Conservation (phyloP, 768 basidiomycete genomes). For the Termitomyces sp. region DNA sequence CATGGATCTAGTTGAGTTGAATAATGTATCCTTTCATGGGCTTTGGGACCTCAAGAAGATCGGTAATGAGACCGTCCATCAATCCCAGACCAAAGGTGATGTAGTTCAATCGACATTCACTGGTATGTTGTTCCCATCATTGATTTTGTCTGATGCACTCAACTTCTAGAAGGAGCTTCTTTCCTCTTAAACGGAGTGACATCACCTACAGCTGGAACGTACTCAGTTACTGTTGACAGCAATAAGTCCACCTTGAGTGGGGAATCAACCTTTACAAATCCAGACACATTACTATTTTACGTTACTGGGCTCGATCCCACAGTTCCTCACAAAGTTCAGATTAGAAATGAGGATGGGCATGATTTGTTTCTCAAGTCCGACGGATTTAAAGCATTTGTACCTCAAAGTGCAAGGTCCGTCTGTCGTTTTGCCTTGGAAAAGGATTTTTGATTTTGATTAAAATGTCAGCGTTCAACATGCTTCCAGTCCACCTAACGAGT, state of each 20-base stretch:
- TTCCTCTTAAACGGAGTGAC: constrained; percentile 56
- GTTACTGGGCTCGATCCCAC: constrained; percentile 53
- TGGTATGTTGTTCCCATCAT: constrained; percentile 30
- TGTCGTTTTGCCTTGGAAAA: background rate
- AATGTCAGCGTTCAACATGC: background rate
- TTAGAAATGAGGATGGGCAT: constrained; percentile 52
- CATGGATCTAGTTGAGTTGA: constrained; percentile 23
- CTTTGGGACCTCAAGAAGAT: constrained; percentile 41
- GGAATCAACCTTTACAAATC: constrained; percentile 44
- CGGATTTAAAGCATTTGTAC: constrained; percentile 42
- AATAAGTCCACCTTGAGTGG: constrained; percentile 42
- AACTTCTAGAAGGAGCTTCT: constrained; percentile 45
- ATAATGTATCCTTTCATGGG: constrained; percentile 45
- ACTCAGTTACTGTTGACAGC: constrained; percentile 43
- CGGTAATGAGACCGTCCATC: constrained; percentile 14
- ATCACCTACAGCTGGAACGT: constrained; percentile 52
- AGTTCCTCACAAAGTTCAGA: constrained; percentile 39
- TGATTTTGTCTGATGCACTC: background rate
- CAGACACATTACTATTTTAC: constrained; percentile 56
- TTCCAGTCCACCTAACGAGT: background rate
- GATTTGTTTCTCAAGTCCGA: constrained; percentile 43
- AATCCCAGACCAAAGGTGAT: constrained; percentile 38
- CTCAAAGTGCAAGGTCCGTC: constrained; percentile 18
- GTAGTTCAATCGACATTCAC: constrained; percentile 34
- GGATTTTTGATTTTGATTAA: background rate